Evolutionary conservation across 371 early-diverging fungal species (phyloP), one percentile per base, ranked within the genome.

Genomic region (Thermomucor indicae-seudaticae): DNA sequence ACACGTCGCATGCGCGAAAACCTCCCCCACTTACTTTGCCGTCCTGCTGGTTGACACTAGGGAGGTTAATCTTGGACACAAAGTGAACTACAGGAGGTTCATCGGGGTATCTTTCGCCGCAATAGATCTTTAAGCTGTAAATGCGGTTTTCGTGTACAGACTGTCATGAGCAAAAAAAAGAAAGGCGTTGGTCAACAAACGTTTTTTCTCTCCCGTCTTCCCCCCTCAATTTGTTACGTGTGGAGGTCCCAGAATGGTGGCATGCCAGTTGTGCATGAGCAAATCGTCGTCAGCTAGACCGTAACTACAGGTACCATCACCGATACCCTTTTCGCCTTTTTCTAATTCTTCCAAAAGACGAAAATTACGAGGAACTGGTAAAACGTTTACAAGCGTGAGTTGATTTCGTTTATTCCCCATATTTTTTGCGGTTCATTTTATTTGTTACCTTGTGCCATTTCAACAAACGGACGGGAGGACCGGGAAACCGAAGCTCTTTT

Each of bases 331-430:
- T 65, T 98, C 97, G 50, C 95, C 95, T 67, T 92, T 92, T 69
- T 98, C 98, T 35, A 97, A 85, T 71, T 98, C 98, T 66, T 94
- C 96, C 39, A 98, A 77, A 51, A 98, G 85, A 57, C 91, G 86
- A 69, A 98, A 97, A 74, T 94, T 97, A 56, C 97, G 88, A 50
- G 98, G 98, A 58, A 95, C 92, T 91, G 62, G 32, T 8, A 37
- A 5, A 37, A 3, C n/a, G n/a, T n/a, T n/a, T n/a, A n/a, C n/a
- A n/a, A n/a, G n/a, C n/a, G n/a, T n/a, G n/a, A n/a, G n/a, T n/a
- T n/a, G n/a, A n/a, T n/a, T n/a, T n/a, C n/a, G n/a, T n/a, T n/a
- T n/a, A n/a, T n/a, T n/a, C n/a, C n/a, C n/a, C n/a, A n/a, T n/a
- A n/a, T n/a, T n/a, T n/a, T n/a, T n/a, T n/a, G n/a, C n/a, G n/a